Base-by-base conservation (phyloP, 345 rosid genomes). In the Salix caprea region DNA sequence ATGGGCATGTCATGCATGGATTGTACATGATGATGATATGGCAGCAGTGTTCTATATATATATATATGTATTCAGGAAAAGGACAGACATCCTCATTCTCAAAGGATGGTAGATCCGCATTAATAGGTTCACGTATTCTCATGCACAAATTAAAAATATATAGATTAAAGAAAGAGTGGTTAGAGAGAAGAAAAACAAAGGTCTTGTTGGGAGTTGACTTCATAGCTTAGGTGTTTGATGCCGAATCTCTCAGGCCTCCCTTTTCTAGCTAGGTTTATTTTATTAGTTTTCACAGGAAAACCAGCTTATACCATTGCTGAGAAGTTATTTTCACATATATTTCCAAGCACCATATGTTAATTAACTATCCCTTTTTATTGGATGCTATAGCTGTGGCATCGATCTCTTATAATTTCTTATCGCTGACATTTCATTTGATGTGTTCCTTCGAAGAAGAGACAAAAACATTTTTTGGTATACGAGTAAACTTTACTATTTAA, bases 51-150 rank as follows among this genome's bases (percentile, higher is more conserved):
- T 61, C 24, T 23, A 14, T 30, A 12, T 16, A 2, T 21, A 28
- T 28, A 28, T 28, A 2, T 21, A 28, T 28, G 1, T 28, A 54
- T 23, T 28, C 5, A 11, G 70, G 74, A 80, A 80, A 73, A 83
- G 19, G 85, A 81, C 87, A 82, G 87, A 84, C 87, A 87, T 83
- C 61, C 85, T 78, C 71, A 60, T 67, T 69, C 67, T 39, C 32
- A 44, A 77, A 48, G 69, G 70, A 34, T 8, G 70, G 82, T 73
- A 72, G 87, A 86, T 82, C 84, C 83, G 84, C 77, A 76, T 77
- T 71, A 82, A 76, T 80, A 78, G 82, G 83, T 66, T 74, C 87
- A 84, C 85, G 86, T 80, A 82, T 67, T 81, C 80, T 84, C 78
- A 84, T 76, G 76, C 82, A 81, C 32, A 69, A 74, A 67, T 70